A percentile compares a stretch with the other conserved stretches of the same genome.
Conservation (phyloP, 306 rosid genomes). For the Abrus precatorius region DNA sequence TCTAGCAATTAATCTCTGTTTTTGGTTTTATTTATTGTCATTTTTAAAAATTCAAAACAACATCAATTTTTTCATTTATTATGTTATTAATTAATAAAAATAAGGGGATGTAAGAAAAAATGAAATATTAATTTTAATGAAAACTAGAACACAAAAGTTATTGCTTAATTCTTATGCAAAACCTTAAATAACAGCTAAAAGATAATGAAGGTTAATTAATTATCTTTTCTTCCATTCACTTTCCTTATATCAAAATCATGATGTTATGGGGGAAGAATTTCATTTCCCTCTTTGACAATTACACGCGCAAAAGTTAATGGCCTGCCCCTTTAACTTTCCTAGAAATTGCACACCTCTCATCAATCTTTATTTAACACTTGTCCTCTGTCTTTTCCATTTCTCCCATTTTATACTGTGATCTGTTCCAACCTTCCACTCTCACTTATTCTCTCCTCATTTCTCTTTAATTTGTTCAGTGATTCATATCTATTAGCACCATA, state of each 20-base stretch:
- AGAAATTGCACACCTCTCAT: conserved; percentile 27
- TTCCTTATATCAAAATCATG: not conserved
- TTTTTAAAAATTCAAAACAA: no score
- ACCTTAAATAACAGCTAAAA: no score
- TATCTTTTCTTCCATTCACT: not conserved
- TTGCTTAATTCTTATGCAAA: no score
- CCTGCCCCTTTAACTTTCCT: conserved; percentile 17
- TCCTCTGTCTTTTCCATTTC: not conserved
- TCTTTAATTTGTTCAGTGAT: no score
- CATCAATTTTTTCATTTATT: no score
- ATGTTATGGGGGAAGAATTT: not conserved
- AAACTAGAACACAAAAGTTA: no score
- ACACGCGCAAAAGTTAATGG: conserved; percentile 35
- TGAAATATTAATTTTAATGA: no score
- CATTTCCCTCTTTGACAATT: conserved; percentile 39
- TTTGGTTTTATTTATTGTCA: no score
- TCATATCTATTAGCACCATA: no score
- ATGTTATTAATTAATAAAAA: no score
- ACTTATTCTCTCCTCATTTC: not conserved
- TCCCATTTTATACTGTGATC: not conserved
- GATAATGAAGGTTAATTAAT: no score
- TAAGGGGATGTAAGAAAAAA: no score
- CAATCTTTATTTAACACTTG: conserved; percentile 47
- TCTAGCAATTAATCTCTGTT: not conserved
- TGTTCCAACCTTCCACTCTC: not conserved